phyloP scores from a whole-genome alignment of 805 yeast genomes.

The Kuraishia capsulata region DNA sequence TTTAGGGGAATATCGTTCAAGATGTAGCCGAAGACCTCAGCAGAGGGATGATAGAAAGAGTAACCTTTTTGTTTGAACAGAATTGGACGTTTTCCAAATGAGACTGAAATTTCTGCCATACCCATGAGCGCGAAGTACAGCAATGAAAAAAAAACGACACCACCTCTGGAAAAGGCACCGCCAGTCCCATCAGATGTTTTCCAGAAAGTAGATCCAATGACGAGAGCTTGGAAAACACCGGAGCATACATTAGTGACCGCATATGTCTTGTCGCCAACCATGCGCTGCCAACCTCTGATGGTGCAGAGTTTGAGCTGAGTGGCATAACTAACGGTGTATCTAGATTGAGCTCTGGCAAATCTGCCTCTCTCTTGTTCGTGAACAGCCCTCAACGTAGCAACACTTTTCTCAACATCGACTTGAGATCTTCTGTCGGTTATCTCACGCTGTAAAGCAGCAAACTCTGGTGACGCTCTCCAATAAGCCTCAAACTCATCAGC shows the following conservation, averaged over 20 bases:
- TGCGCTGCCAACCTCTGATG: conserved; percentile 45
- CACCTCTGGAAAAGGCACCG: conserved; percentile 60
- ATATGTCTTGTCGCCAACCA: conserved; percentile 48
- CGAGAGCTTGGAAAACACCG: conserved; percentile 45
- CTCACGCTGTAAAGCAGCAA: conserved; percentile 20
- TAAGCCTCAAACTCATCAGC: conserved; percentile 49
- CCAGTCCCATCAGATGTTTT: conserved; percentile 37
- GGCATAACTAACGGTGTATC: conserved; percentile 31
- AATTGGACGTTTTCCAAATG: conserved; percentile 47
- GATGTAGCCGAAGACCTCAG: conserved; percentile 59
- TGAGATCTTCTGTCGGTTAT: conserved; percentile 19
- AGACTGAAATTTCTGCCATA: conserved; percentile 34
- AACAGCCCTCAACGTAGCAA: conserved; percentile 25
- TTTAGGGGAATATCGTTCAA: conserved; percentile 59
- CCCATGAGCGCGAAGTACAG: conserved; percentile 43
- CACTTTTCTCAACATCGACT: conserved; percentile 26
- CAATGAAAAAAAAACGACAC: conserved; percentile 49
- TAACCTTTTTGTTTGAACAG: conserved; percentile 64
- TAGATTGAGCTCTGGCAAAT: conserved; percentile 25
- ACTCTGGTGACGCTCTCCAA: conserved; percentile 52
- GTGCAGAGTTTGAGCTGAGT: conserved; percentile 42
- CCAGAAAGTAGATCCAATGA: conserved; percentile 56
- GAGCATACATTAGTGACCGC: conserved; percentile 36
- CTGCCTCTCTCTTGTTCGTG: conserved; percentile 10
- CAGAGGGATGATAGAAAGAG: conserved; percentile 64